Evolutionary conservation across 768 basidiomycete species (phyloP), one percentile per base, ranked within the genome.

Genomic region (Cyathus striatus): DNA sequence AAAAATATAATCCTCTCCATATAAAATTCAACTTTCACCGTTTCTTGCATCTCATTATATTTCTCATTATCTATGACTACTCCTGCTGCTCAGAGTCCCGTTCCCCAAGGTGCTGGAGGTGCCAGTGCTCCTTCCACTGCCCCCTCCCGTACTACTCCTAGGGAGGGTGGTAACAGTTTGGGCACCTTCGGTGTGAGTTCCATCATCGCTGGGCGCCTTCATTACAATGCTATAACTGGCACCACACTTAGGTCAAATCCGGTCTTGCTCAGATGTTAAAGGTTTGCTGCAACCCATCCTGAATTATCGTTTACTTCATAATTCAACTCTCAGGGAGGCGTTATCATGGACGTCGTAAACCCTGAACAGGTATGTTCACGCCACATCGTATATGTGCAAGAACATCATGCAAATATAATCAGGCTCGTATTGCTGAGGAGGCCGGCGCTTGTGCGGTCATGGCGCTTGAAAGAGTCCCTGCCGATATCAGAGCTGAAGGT

Each of bases 371-470:
- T 67, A 21, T 47, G 56, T 51, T 22, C 40, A 36, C 45, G 43
- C 40, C 22, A 40, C 38, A 12, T 38, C 27, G n/a, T 38, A 38
- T 47, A 21, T 34, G 27, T 43, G 33, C 6, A 21, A 41, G 48
- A 20, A 52, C 41, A 41, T 20, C 21, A 25, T 41, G 53, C 46
- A 49, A 46, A 30, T 54, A 50, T 27, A 54, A 57, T 41, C 50
- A 94, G 86, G 95, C 95, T 46, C 86, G 88, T 48, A 93, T 97
- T 53, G 95, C 95, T 35, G 95, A 98, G 59, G 91, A 93, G 59
- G 95, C 95, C 6, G 95, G 95, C 36, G 95, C 95, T 5, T 92
- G 90, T 59, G 95, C 95, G 46, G 95, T 99, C 49, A 98, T 99
- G 95, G 91, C 91, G 3, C 77, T 94, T 23, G 91, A 96, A 64